A percentile compares a stretch with the other conserved stretches of the same genome.
phyloP scores from a whole-genome alignment of 2,329 filamentous ascomycete species.

The Hymenoscyphus scutula region DNA sequence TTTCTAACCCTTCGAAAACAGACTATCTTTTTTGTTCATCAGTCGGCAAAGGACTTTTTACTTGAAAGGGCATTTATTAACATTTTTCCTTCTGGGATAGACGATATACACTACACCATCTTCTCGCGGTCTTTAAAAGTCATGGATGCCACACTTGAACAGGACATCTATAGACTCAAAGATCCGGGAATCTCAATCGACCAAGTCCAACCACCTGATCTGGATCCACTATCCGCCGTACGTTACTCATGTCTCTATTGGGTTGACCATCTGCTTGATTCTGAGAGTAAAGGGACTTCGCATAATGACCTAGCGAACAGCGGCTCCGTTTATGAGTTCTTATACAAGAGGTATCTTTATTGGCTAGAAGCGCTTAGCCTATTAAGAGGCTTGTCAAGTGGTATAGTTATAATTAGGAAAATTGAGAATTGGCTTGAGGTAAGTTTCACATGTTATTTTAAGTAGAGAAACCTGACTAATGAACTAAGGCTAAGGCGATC shows the following conservation, averaged over 20 bases:
- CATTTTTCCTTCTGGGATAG: not conserved
- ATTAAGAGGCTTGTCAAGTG: too few species aligned
- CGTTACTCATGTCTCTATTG: too few species aligned
- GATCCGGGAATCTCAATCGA: slow-evolving; percentile 4
- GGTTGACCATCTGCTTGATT: too few species aligned
- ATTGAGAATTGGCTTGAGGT: too few species aligned
- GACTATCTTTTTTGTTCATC: not conserved
- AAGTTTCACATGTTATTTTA: too few species aligned
- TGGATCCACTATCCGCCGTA: not conserved
- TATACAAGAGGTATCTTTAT: too few species aligned
- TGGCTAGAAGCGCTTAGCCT: too few species aligned
- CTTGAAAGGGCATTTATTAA: not conserved
- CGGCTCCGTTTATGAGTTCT: too few species aligned
- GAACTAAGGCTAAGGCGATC: slow-evolving; percentile 8
- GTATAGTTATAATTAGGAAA: too few species aligned
- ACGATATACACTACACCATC: not conserved
- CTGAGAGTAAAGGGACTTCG: too few species aligned
- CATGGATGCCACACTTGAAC: not conserved
- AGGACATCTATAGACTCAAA: not conserved
- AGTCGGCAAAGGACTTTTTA: not conserved
- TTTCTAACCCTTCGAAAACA: too few species aligned
- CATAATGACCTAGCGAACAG: too few species aligned
- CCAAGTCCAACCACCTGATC: slow-evolving; percentile 4
- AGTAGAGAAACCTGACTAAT: not conserved
- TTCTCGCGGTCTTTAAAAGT: slow-evolving; percentile 2